Evolutionary conservation across 2,329 filamentous ascomycete species (phyloP), one percentile per base, ranked within the genome.

Genomic region (Aureobasidium melanogenum): DNA sequence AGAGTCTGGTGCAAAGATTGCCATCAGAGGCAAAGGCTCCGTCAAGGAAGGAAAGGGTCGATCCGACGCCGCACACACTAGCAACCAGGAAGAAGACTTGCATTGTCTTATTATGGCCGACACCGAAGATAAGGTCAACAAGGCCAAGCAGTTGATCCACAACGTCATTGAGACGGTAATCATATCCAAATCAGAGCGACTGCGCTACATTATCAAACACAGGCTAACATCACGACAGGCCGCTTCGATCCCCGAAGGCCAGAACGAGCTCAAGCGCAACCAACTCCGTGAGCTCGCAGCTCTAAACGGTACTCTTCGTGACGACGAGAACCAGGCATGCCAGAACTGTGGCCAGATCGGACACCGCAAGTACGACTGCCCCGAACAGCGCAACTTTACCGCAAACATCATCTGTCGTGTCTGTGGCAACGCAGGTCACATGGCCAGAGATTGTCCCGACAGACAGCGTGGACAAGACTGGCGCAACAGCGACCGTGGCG

Each of bases 71-170:
- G 94, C 94, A 79, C 94, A 99, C 78, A 91, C 93, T 76, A 97
- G 94, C 84, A 99, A 99, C 82, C 94, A 99, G 83, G 94, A 99
- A 81, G 94, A 99, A 79, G 94, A 99, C 75, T 83, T 99, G 62
- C 94, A 99, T 78, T 99, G 94, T 77, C 81, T 99, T 74, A 97
- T 99, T 79, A 99, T 99, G 94, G 94, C 94, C 71, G 94, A 99
- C 72, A 97, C 93, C 39, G 95, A 99, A 79, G 94, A 99, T 65
- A 99, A 99, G 80, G 92, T 99, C 74, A 96, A 96, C 81, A 99
- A 97, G 78, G 94, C 94, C 67, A 99, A 97, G 82, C 91, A 96
- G 77, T 79, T 97, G 64, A 96, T 99, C 66, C 93, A 99, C 77
- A 97, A 97, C 68, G 89, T 99, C 71, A 97, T 99, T 72, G 94